phyloP scores from a whole-genome alignment of 1,284 basidiomycete genomes.

The Cryptococcus sp. region DNA sequence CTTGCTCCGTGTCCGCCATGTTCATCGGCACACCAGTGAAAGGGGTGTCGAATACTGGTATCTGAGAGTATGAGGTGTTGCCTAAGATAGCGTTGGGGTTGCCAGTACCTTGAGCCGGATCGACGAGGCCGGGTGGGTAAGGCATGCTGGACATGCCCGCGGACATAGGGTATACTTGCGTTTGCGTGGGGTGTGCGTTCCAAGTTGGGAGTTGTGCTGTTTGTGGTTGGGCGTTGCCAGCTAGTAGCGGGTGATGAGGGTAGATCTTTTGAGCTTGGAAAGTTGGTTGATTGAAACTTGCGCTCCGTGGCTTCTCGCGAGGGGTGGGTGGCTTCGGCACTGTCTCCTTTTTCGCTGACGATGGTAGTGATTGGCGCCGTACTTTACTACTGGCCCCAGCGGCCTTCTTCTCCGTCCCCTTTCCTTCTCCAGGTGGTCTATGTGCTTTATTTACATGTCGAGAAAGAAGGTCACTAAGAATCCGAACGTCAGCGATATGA shows the following conservation, averaged over 20 bases:
- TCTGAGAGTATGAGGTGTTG: neutral
- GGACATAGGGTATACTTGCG: conserved; percentile 11
- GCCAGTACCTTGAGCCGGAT: conserved; percentile 10
- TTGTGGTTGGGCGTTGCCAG: conserved; percentile 3
- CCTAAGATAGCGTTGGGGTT: conserved; percentile 16
- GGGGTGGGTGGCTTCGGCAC: neutral
- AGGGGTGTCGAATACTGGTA: conserved; percentile 13
- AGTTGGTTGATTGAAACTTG: conserved; percentile 15
- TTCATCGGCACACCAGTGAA: conserved; percentile 29
- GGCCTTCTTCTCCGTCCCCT: conserved; percentile 23
- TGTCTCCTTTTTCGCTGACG: neutral
- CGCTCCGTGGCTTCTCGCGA: conserved; percentile 13
- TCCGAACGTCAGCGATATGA: too few species aligned
- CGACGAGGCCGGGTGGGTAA: conserved; percentile 10
- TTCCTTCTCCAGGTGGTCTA: conserved; percentile 59
- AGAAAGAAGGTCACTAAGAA: conserved; percentile 73
- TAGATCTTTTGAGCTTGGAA: conserved; percentile 46
- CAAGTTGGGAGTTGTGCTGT: neutral
- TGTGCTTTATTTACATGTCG: conserved; percentile 89
- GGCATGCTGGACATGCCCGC: conserved; percentile 10
- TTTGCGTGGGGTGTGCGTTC: conserved; percentile 14
- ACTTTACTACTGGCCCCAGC: conserved; percentile 4
- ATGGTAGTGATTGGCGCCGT: neutral
- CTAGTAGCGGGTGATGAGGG: conserved; percentile 46
- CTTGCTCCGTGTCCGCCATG: conserved; percentile 29